Base-by-base conservation (phyloP, 306 rosid genomes). In the Fragaria nilgerrensis region DNA sequence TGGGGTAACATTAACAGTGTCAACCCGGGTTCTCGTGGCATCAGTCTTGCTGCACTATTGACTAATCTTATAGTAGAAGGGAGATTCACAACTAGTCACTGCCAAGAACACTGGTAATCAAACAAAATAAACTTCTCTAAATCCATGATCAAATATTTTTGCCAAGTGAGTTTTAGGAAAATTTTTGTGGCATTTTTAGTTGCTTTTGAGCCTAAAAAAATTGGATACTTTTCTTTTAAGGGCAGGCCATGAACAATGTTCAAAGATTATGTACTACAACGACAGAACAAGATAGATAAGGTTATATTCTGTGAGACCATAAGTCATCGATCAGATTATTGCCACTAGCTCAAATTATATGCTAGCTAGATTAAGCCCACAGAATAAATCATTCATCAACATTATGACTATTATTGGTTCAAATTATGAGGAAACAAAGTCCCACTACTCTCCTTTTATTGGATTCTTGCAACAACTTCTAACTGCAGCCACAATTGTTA, bases 1-100 rank as follows among this genome's bases (percentile, higher is more conserved):
- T 77, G 58, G 83, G 80, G 77, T 17, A 85, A 84, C 72, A 74
- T 89, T 68, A 85, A 89, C 82, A 75, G 20, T 78, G 81, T 89
- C 63, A 85, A 81, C 43, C 79, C 93, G 16, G 89, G 93, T 29
- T 29, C 83, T 20, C 72, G 23, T 25, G 94, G 90, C 14, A 52
- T 83, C 45, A 77, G 77, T 52, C 87, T 91, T 68, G 37, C 52
- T 78, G 55, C 17, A 73, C 52, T 73, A 4, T 63, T 89, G 49
- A 70, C 50, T 61, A 74, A 81, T 64, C 68, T 89, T 82, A 75
- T 78, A 15, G 67, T 68, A 15, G 74, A 63, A 27, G 79, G 81
- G 62, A 73, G 77, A 76, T 36, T 67, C 44, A 82, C 75, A 81
- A 29, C 75, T 74, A 73, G 74, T 55, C 86, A 75, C 45, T 91